A percentile compares a stretch with the other conserved stretches of the same genome.
Evolutionary conservation across 805 yeast genomes (phyloP).

Genomic region (Yamadazyma kitorensis): DNA sequence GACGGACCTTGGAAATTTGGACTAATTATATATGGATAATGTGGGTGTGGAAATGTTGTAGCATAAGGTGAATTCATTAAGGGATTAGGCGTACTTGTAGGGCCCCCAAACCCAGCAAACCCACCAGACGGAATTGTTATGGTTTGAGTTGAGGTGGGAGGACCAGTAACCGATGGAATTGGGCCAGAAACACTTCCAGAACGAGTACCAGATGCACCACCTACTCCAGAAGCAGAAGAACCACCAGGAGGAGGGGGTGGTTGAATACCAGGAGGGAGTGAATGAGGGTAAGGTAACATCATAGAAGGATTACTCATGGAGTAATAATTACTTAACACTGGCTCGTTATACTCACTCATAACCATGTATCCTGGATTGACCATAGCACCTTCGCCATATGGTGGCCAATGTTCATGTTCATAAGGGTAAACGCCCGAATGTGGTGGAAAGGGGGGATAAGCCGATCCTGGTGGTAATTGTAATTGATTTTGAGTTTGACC

Average conservation of each 20-base stretch:
- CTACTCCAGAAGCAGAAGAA: too few relatives aligned
- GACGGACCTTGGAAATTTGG: conserved; percentile 13
- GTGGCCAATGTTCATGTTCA: conserved; percentile 20
- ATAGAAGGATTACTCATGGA: conserved; percentile 16
- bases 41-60: conserved; percentile 7
- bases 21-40: conserved; percentile 6
- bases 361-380: conserved; percentile 17
- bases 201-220: not conserved
- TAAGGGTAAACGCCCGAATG: conserved; percentile 6
- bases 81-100: too few relatives aligned
- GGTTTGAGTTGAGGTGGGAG: conserved; percentile 8
- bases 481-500: not conserved
- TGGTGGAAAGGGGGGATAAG: too few relatives aligned
- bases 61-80: conserved; percentile 4
- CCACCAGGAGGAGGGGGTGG: conserved; percentile 4
- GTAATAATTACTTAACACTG: conserved; percentile 10
- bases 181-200: conserved; percentile 6
- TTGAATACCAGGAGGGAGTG: conserved; percentile 1
- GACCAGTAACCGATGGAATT: conserved; percentile 9
- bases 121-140: conserved; percentile 7
- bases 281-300: conserved; percentile 1
- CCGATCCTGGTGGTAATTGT: too few relatives aligned
- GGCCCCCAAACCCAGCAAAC: not conserved
- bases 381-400: conserved; percentile 8
- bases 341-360: conserved; percentile 16